Percentiles rank a stretch among this genome's conserved stretches.
These are phyloP conservation scores for Irpex sp. DNA, from an alignment of 1,284 basidiomycete genomes.

Conservation along the genomic window DNA sequence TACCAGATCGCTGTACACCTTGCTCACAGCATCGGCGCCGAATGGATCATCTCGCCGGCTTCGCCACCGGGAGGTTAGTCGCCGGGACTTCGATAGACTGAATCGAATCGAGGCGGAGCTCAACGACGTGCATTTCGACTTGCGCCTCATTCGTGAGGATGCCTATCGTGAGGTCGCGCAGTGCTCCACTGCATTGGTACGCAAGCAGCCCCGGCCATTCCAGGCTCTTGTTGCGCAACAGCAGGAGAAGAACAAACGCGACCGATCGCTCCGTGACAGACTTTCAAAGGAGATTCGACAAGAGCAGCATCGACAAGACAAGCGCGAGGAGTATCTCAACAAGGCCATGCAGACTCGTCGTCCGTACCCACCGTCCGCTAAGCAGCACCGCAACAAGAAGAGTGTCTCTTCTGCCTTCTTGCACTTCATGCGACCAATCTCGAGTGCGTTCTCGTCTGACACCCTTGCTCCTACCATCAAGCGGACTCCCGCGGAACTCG, in stretches of 20 bases:
- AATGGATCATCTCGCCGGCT: slow-evolving; percentile 39
- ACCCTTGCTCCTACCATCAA: slow-evolving; percentile 40
- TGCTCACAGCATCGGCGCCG: slow-evolving; percentile 52
- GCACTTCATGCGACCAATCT: slow-evolving; percentile 82
- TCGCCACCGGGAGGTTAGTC: slow-evolving; percentile 49
- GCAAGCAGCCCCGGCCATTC: slow-evolving; percentile 67
- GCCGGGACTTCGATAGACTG: slow-evolving; percentile 68
- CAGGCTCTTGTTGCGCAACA: slow-evolving; percentile 56
- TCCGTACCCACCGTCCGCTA: slow-evolving; percentile 42
- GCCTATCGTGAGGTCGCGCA: slow-evolving; percentile 58
- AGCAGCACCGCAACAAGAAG: slow-evolving; percentile 79
- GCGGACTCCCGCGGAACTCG: slow-evolving; percentile 66
- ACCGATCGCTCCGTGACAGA: slow-evolving; percentile 61
- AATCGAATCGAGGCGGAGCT: slow-evolving; percentile 71
- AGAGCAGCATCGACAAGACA: slow-evolving; percentile 67
- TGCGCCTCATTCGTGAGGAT: slow-evolving; percentile 68
- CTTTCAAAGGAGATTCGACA: slow-evolving; percentile 69
- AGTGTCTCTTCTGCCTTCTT: slow-evolving; percentile 78
- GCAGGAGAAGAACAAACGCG: slow-evolving; percentile 76
- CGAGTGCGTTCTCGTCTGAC: slow-evolving; percentile 73
- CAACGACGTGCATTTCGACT: slow-evolving; percentile 54
- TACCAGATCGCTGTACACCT: slow-evolving; percentile 57
- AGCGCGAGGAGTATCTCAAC: slow-evolving; percentile 68
- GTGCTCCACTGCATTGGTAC: slow-evolving; percentile 35
- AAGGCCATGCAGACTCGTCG: slow-evolving; percentile 60